Evolutionary conservation across 768 basidiomycete genomes (phyloP), one percentile per base, ranked within the genome.

Genomic region (Podaxis rugospora): DNA sequence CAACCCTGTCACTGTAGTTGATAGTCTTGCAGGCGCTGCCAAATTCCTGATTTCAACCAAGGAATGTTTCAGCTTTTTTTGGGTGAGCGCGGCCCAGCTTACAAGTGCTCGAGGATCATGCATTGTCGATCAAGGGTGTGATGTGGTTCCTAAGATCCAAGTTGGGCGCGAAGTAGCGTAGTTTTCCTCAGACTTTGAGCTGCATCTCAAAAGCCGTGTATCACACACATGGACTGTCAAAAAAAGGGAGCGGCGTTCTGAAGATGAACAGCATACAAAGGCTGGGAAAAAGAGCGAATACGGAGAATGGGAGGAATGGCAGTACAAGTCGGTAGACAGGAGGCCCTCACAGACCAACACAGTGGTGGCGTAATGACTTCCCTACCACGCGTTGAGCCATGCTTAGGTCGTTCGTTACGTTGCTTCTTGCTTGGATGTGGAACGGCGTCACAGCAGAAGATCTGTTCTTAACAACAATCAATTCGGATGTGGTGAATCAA

Each of bases 321-420:
- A 35, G 32, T 47, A 36, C 21, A 36, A 44, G 16, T 44, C 27
- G 6, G 9, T 18, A 47, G 28, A 23, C 3, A 7, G 14, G 9
- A 23, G 21, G 16, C 49, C 42, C 25, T 49, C 7, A 42, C 51
- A 28, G 23, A 25, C 42, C 32, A 49, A 37, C 23, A 40, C 32
- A 61, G 25, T 23, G 36, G 35, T 35, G n/a, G 37, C 21, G 40
- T 13, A 23, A 40, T 37, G 39, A 49, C 32, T 55, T 55, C 72
- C 84, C 85, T 88, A 73, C 79, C 80, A 85, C 78, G 78, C 83
- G 75, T 78, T 74, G 72, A 85, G 80, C 85, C 85, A 79, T 83
- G 75, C 87, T 86, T 86, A 80, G 85, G 80, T 76, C 81, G 81
- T 80, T 83, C 84, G 85, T 81, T 85, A 83, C 85, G 78, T 83